Evolutionary conservation across 2,329 filamentous ascomycete genomes (phyloP), one percentile per base, ranked within the genome.

Genomic region (Ceratocystis cacaofunesta): DNA sequence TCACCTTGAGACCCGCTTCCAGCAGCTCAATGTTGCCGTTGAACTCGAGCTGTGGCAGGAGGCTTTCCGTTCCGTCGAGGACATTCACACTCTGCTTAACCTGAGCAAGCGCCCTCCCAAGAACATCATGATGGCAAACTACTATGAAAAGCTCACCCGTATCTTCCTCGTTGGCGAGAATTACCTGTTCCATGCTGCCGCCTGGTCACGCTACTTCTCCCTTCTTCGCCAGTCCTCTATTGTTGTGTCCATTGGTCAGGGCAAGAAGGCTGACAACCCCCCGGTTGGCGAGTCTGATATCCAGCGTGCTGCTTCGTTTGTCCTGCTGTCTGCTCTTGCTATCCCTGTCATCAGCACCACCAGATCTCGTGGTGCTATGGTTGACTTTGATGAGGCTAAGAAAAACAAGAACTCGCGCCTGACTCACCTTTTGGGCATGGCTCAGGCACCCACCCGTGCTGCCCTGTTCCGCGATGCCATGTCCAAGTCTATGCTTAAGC

Each of bases 51-150:
- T 99, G 57, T 99, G 94, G 94, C 94, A 99, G 78, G 94, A 99
- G 80, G 94, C 94, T 69, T 99, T 99, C 88, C 89, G 94, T 76
- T 96, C 91, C 73, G 92, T 99, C 62, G 94, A 99, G 79, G 94
- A 99, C 75, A 97, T 97, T 71, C 94, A 99, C 79, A 97, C 92
- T 63, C 85, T 99, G 65, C 85, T 99, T 70, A 97, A 88, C 79
- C 83, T 97, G 71, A 97, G 92, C 87, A 97, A 97, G 84, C 89
- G 94, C 65, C 92, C 92, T 48, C 88, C 94, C 65, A 97, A 97
- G 87, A 96, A 96, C 75, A 82, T 96, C 74, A 97, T 99, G 94
- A 99, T 99, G 94, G 94, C 94, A 78, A 99, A 97, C 81, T 99
- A 99, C 83, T 99, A 97, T 78, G 94, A 99, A 82, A 97, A 97